A percentile compares a stretch with the other conserved stretches of the same genome.
phyloP scores from a whole-genome alignment of 1,284 basidiomycete genomes.

The Cutaneotrichosporon daszewskae region DNA sequence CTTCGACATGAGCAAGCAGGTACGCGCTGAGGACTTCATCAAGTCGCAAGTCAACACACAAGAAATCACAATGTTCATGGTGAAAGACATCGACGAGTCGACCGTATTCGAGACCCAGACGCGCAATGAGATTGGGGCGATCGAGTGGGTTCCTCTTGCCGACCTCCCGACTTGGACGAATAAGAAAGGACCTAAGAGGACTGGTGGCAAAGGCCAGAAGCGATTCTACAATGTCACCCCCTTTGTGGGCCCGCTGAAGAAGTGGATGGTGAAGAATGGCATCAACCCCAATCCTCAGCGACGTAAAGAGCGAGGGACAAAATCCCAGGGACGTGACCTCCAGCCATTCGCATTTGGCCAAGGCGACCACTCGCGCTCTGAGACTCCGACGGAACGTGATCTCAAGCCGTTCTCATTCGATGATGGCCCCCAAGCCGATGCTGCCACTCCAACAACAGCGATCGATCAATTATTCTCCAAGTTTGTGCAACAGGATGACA shows the following conservation, averaged over 20 bases:
- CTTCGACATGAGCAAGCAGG: constrained; percentile 69
- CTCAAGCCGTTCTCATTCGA: constrained; percentile 37
- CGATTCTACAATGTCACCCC: constrained; percentile 96
- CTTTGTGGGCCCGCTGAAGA: constrained; percentile 66
- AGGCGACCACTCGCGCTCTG: constrained; percentile 30
- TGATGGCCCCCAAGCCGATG: constrained; percentile 1
- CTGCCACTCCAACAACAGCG: constrained; percentile 13
- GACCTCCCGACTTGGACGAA: constrained; percentile 93
- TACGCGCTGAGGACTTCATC: constrained; percentile 68
- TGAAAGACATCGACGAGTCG: constrained; percentile 82
- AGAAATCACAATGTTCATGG: constrained; percentile 88
- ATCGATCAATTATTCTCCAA: constrained; percentile 37
- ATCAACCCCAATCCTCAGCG: constrained; percentile 22
- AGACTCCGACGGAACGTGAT: constrained; percentile 15
- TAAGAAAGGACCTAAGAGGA: constrained; percentile 55
- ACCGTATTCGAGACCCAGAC: constrained; percentile 89
- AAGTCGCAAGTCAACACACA: constrained; percentile 81
- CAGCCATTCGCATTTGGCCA: constrained; percentile 38
- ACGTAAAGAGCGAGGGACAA: background rate
- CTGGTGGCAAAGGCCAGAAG: constrained; percentile 47
- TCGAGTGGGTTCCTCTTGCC: constrained; percentile 87
- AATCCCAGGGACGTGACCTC: too few relatives aligned
- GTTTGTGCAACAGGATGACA: constrained; percentile 37
- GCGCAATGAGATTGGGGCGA: constrained; percentile 97
- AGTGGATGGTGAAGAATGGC: constrained; percentile 32